Percentiles rank a stretch among this genome's conserved stretches.
Evolutionary conservation across 2,329 filamentous ascomycete species (phyloP).

Genomic region (Microascus cirrosus): DNA sequence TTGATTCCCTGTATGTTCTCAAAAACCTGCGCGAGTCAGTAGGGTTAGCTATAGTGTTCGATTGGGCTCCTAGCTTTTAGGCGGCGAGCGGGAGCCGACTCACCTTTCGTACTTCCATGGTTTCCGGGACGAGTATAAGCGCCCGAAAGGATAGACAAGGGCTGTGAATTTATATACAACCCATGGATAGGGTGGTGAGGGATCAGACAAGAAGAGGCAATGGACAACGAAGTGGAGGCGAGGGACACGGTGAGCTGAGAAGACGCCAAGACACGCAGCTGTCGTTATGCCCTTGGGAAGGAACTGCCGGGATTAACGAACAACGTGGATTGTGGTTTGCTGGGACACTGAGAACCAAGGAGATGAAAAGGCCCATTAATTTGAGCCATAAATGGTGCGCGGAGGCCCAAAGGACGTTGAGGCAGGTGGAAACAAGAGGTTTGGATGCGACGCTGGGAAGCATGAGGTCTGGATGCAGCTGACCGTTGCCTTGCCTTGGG

Average conservation of each 20-base stretch:
- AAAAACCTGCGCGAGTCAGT: constrained; percentile 23
- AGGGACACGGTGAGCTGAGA: background rate
- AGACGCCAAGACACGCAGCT: background rate
- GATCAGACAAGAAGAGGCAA: background rate
- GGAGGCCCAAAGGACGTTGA: too few species aligned
- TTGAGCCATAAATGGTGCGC: too few species aligned
- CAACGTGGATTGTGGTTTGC: background rate
- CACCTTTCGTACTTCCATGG: constrained; percentile 32
- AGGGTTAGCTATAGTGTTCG: background rate
- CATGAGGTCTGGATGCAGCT: background rate
- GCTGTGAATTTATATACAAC: background rate
- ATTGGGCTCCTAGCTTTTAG: background rate
- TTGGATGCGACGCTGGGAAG: too few species aligned
- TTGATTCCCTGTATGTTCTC: constrained; percentile 52
- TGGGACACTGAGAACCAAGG: background rate
- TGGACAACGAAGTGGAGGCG: background rate
- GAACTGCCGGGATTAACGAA: background rate
- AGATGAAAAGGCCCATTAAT: background rate
- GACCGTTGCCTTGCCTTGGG: background rate
- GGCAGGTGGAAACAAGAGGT: too few species aligned
- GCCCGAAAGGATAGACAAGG: background rate
- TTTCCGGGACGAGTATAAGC: background rate
- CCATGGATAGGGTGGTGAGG: background rate
- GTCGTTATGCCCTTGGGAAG: background rate
- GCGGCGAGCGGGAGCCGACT: constrained; percentile 1